phyloP scores from a whole-genome alignment of 148 eudicot species.

The Cornus controversa region DNA sequence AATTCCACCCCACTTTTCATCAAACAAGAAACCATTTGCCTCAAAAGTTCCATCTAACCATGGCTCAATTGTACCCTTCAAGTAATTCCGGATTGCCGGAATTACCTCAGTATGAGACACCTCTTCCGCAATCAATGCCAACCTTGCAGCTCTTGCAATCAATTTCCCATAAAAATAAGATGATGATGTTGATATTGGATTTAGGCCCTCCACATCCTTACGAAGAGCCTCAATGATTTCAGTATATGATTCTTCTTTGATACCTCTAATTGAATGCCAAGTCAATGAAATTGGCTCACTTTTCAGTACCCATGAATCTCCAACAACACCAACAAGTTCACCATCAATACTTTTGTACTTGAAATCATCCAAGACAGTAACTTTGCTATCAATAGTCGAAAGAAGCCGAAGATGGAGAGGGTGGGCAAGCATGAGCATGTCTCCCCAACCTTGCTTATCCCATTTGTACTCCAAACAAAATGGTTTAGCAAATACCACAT shows the following conservation, averaged over 20 bases:
- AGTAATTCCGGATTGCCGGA: slow-evolving; percentile 53
- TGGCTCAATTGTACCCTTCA: slow-evolving; percentile 78
- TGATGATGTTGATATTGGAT: slow-evolving; percentile 62
- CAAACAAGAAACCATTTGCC: slow-evolving; percentile 76
- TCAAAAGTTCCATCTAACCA: slow-evolving; percentile 82
- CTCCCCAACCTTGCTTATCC: slow-evolving; percentile 86
- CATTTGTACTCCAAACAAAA: slow-evolving; percentile 73
- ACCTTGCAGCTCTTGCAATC: slow-evolving; percentile 87
- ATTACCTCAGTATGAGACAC: slow-evolving; percentile 61
- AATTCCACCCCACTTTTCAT: slow-evolving; percentile 85
- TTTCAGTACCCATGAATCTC: slow-evolving; percentile 78
- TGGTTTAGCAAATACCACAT: slow-evolving; percentile 54
- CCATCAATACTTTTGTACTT: slow-evolving; percentile 87
- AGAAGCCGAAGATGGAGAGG: slow-evolving; percentile 75
- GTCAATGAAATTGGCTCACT: slow-evolving; percentile 64
- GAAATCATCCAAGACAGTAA: slow-evolving; percentile 60
- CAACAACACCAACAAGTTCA: slow-evolving; percentile 94
- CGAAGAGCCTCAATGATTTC: slow-evolving; percentile 63
- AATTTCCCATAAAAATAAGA: slow-evolving; percentile 82
- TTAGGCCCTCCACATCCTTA: slow-evolving; percentile 57
- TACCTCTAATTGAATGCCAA: slow-evolving; percentile 81
- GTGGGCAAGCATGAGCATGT: slow-evolving; percentile 86
- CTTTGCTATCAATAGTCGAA: slow-evolving; percentile 26
- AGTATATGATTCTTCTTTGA: slow-evolving; percentile 55
- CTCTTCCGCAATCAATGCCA: slow-evolving; percentile 94